Evolutionary conservation across 345 rosid genomes (phyloP).

Genomic region (Combretum micranthum): DNA sequence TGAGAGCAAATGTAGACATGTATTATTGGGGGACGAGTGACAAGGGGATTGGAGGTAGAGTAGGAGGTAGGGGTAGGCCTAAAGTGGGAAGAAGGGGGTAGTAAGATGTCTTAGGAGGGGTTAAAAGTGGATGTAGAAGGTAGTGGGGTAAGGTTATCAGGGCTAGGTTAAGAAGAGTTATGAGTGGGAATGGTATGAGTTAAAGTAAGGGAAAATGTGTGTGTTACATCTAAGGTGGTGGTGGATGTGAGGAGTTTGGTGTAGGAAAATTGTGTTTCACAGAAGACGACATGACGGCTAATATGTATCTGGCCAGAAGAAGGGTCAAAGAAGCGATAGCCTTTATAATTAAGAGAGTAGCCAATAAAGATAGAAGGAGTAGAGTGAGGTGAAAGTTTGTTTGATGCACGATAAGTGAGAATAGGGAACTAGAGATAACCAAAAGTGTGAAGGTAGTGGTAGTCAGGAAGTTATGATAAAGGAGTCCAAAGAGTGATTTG

Average conservation of each 20-base stretch:
- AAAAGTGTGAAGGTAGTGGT: background rate
- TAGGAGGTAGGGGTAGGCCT: too few relatives aligned
- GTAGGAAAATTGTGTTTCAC: background rate
- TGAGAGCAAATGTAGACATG: too few relatives aligned
- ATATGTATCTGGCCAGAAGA: background rate
- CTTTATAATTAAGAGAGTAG: background rate
- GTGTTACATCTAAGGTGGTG: background rate
- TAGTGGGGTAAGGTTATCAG: too few relatives aligned
- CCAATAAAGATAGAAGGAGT: background rate
- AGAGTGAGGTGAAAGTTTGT: background rate
- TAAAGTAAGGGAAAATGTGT: background rate
- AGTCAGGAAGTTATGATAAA: too few relatives aligned
- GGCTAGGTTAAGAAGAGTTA: too few relatives aligned
- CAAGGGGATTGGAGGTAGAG: too few relatives aligned
- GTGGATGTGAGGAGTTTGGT: background rate
- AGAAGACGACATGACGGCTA: background rate
- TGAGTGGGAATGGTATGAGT: background rate
- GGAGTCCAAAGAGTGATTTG: too few relatives aligned
- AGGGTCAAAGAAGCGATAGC: constrained; percentile 3
- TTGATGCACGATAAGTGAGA: background rate
- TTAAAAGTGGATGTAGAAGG: too few relatives aligned
- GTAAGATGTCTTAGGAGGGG: too few relatives aligned
- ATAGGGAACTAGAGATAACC: background rate
- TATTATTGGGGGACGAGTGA: too few relatives aligned
- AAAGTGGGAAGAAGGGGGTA: too few relatives aligned